Conservation (phyloP, 176 grass and related monocot genomes). For the Luzula sylvatica region DNA sequence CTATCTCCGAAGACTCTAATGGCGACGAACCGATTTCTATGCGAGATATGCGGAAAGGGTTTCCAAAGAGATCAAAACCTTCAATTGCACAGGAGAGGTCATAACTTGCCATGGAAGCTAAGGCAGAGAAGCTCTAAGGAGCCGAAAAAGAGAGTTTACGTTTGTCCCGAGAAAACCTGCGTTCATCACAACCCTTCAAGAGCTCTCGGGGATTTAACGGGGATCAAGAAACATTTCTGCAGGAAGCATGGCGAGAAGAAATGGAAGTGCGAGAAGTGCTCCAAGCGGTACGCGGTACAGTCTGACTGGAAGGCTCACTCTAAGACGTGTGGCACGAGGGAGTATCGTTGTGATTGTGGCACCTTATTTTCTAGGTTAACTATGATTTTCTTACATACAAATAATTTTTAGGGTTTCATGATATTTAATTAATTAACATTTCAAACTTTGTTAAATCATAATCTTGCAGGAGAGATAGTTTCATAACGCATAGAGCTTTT, state of each 20-base stretch:
- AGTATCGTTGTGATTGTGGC: slow-evolving; percentile 93
- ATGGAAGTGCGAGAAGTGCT: slow-evolving; percentile 98
- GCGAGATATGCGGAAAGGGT: slow-evolving; percentile 94
- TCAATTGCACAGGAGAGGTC: slow-evolving; percentile 78
- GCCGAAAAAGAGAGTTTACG: slow-evolving; percentile 70
- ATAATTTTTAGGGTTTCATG: slow-evolving; percentile 1
- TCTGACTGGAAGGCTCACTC: slow-evolving; percentile 97
- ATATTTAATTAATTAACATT: too few species aligned
- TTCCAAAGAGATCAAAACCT: slow-evolving; percentile 95
- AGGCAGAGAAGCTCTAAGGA: slow-evolving; percentile 72
- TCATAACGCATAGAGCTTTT: slow-evolving; percentile 88
- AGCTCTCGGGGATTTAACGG: slow-evolving; percentile 82
- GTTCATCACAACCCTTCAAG: slow-evolving; percentile 77
- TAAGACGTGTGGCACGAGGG: slow-evolving; percentile 78
- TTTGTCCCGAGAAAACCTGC: slow-evolving; percentile 79
- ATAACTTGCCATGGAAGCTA: slow-evolving; percentile 90
- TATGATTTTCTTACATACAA: neutral
- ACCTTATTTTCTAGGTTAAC: slow-evolving; percentile 59
- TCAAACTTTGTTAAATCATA: too few species aligned
- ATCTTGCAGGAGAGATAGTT: slow-evolving; percentile 55
- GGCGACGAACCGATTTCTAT: slow-evolving; percentile 85
- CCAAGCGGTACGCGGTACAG: slow-evolving; percentile 82
- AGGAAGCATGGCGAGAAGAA: slow-evolving; percentile 98
- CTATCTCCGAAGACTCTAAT: slow-evolving; percentile 65
- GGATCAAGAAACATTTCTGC: slow-evolving; percentile 99